phyloP scores from a whole-genome alignment of 2,329 filamentous ascomycete species.

The Botrytis fabae region DNA sequence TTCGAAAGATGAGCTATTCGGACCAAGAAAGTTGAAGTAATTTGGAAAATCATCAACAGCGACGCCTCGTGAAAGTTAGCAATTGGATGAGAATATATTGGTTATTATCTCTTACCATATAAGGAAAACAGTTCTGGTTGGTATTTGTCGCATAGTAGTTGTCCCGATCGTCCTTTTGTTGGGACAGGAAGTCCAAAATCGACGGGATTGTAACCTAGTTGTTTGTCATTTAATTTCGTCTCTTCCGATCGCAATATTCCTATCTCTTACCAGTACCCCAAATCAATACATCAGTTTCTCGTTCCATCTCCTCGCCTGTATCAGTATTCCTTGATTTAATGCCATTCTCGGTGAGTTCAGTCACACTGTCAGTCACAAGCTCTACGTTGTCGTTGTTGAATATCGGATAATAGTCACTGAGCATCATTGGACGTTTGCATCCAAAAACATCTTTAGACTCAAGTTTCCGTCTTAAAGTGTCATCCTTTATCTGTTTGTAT shows the following conservation, averaged over 20 bases:
- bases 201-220: slow-evolving; percentile 12
- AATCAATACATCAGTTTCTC: slow-evolving; percentile 6
- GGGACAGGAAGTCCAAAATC: slow-evolving; percentile 15
- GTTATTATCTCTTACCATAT: neutral
- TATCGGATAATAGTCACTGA: slow-evolving; percentile 5
- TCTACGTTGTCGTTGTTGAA: slow-evolving; percentile 10
- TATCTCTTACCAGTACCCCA: slow-evolving; percentile 10
- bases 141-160: slow-evolving; percentile 15
- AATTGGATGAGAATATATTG: neutral
- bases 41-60: slow-evolving; percentile 13
- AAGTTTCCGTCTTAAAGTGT: neutral
- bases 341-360: neutral
- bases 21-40: slow-evolving; percentile 17
- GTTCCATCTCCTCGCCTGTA: neutral
- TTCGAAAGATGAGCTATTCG: slow-evolving; percentile 15
- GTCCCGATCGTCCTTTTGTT: slow-evolving; percentile 7
- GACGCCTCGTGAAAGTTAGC: slow-evolving; percentile 4
- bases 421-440: slow-evolving; percentile 10
- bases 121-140: slow-evolving; percentile 15
- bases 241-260: neutral
- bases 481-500: slow-evolving; percentile 8
- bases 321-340: neutral
- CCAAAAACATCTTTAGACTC: slow-evolving; percentile 15
- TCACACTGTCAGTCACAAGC: slow-evolving; percentile 3
- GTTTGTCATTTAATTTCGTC: neutral